A percentile compares a stretch with the other conserved stretches of the same genome.
Conservation (phyloP, 805 yeast genomes). For the Candida loeiensis region DNA sequence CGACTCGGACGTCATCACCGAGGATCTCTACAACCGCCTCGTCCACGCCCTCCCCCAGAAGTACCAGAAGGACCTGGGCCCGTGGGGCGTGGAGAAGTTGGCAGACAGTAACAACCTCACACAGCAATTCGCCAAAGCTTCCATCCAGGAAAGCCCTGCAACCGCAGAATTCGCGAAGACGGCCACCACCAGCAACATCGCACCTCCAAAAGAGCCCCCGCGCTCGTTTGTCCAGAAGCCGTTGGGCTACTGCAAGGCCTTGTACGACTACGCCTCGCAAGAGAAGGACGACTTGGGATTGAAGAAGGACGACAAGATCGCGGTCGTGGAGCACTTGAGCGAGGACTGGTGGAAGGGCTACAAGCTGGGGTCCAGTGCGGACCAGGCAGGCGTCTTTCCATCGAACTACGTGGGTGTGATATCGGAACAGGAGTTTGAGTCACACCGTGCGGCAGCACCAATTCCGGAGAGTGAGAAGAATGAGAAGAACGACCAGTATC, state of each 20-base stretch:
- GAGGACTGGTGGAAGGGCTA: slow-evolving; percentile 91
- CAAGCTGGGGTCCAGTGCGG: slow-evolving; percentile 30
- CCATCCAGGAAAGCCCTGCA: too few species aligned
- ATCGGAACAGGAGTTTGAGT: slow-evolving; percentile 28
- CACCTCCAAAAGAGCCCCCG: slow-evolving; percentile 18
- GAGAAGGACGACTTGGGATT: slow-evolving; percentile 72
- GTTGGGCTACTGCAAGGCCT: slow-evolving; percentile 51
- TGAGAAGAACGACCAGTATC: background rate
- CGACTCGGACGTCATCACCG: slow-evolving; percentile 70
- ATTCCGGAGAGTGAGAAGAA: slow-evolving; percentile 5
- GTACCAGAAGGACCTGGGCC: slow-evolving; percentile 48
- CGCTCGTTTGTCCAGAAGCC: slow-evolving; percentile 18
- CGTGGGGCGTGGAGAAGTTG: slow-evolving; percentile 42
- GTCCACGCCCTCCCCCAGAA: slow-evolving; percentile 52
- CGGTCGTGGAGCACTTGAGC: slow-evolving; percentile 68
- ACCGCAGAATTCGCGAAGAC: slow-evolving; percentile 15
- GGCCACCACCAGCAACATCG: slow-evolving; percentile 14
- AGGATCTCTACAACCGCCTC: slow-evolving; percentile 51
- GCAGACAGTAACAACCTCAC: too few species aligned
- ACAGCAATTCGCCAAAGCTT: too few species aligned
- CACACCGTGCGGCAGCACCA: slow-evolving; percentile 2
- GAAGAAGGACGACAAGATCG: slow-evolving; percentile 62
- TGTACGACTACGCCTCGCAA: slow-evolving; percentile 72
- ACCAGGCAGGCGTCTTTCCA: slow-evolving; percentile 80
- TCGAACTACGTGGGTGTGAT: slow-evolving; percentile 68